Percentiles rank a stretch among this genome's conserved stretches.
Evolutionary conservation across 2,329 filamentous ascomycete species (phyloP).

Genomic region (Ophiocordyceps sinensis): DNA sequence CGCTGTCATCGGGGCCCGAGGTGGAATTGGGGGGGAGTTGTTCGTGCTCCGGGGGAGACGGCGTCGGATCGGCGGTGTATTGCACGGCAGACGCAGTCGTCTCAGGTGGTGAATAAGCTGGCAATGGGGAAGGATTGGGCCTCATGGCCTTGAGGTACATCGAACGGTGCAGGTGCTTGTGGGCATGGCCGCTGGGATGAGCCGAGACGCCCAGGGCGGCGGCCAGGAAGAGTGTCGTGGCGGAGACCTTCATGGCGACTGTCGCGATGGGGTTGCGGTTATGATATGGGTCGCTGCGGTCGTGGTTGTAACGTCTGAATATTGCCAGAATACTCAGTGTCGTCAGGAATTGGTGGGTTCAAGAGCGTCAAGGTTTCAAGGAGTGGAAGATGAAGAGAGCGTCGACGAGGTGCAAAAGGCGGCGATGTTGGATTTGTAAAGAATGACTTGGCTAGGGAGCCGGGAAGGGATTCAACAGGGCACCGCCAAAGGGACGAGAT

Average conservation of each 20-base stretch:
- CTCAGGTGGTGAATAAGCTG: no score
- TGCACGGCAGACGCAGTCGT: no score
- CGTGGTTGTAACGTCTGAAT: background rate
- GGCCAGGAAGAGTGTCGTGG: constrained; percentile 20
- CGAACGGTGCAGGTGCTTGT: constrained; percentile 19
- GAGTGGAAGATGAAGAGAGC: background rate
- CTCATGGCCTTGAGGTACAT: constrained; percentile 21
- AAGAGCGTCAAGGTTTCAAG: background rate
- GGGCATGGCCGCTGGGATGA: constrained; percentile 23
- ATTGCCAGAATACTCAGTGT: constrained; percentile 4
- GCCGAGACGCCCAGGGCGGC: constrained; percentile 26
- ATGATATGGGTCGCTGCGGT: background rate
- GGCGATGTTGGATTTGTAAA: background rate
- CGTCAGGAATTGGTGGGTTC: background rate
- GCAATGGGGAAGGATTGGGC: constrained; percentile 6
- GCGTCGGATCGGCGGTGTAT: no score
- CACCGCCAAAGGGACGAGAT: background rate
- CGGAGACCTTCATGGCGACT: constrained; percentile 26
- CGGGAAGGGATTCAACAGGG: background rate
- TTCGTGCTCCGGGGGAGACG: no score
- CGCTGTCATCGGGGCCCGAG: no score
- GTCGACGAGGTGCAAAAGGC: background rate
- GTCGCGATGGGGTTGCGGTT: background rate
- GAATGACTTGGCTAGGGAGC: background rate
- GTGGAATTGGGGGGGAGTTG: no score